A percentile compares a stretch with the other conserved stretches of the same genome.
Evolutionary conservation across 2,329 filamentous ascomycete species (phyloP).

Genomic region (Dothistroma septosporum): DNA sequence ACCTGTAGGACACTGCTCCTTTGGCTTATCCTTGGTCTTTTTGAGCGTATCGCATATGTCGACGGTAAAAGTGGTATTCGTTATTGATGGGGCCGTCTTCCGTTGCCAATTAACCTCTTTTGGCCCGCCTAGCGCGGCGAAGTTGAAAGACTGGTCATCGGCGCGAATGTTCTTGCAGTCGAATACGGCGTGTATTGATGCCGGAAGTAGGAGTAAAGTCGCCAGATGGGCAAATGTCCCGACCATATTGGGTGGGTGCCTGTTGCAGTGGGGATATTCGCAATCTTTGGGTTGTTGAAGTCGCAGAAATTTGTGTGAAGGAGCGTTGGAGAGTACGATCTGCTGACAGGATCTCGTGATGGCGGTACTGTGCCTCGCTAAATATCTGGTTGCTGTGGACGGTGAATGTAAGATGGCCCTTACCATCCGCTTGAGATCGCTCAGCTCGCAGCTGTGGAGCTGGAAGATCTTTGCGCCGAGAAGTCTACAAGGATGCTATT

Average conservation of each 20-base stretch:
- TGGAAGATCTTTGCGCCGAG: background rate
- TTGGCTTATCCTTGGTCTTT: slow-evolving; percentile 53
- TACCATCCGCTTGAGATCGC: background rate
- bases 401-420: background rate
- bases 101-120: slow-evolving; percentile 61
- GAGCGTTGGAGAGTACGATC: background rate
- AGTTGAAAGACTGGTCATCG: slow-evolving; percentile 59
- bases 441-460: background rate
- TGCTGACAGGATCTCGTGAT: background rate
- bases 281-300: background rate
- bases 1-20: slow-evolving; percentile 61
- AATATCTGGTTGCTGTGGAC: background rate
- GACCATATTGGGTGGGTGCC: background rate
- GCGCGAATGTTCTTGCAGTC: slow-evolving; percentile 60
- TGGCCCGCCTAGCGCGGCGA: slow-evolving; percentile 61
- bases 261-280: background rate
- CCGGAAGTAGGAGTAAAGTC: slow-evolving; percentile 29
- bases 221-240: slow-evolving; percentile 16
- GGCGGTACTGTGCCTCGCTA: background rate
- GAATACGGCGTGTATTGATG: slow-evolving; percentile 45
- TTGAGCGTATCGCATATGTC: slow-evolving; percentile 69
- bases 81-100: slow-evolving; percentile 47
- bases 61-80: slow-evolving; percentile 76
- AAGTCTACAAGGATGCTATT: background rate
- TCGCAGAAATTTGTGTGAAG: background rate